phyloP scores from a whole-genome alignment of 2,329 filamentous ascomycete genomes.

The Pseudogymnoascus sp. region DNA sequence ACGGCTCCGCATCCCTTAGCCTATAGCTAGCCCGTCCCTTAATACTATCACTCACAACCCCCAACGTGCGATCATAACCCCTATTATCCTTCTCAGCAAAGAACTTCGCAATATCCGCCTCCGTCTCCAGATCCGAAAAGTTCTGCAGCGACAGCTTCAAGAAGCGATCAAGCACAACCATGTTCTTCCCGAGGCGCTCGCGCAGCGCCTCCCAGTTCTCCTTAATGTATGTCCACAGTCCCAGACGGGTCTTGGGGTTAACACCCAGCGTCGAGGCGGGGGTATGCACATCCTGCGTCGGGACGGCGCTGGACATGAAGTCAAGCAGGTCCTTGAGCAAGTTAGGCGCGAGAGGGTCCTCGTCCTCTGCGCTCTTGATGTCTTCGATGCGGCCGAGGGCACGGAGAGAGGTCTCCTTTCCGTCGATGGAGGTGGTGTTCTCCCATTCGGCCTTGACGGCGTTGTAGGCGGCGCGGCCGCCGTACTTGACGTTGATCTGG shows the following conservation, averaged over 20 bases:
- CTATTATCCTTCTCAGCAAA: conserved; percentile 80
- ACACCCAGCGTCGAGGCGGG: conserved; percentile 63
- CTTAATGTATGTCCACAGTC: conserved; percentile 81
- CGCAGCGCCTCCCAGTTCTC: conserved; percentile 70
- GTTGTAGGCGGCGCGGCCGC: conserved; percentile 60
- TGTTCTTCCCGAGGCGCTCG: conserved; percentile 66
- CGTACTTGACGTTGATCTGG: conserved; percentile 62
- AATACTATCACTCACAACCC: conserved; percentile 79
- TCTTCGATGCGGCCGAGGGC: conserved; percentile 69
- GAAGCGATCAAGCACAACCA: conserved; percentile 84
- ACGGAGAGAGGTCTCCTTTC: conserved; percentile 75
- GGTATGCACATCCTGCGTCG: conserved; percentile 79
- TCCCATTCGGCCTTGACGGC: conserved; percentile 79
- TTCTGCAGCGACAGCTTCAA: conserved; percentile 68
- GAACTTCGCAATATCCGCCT: conserved; percentile 73
- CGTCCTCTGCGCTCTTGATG: conserved; percentile 1
- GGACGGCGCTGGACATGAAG: conserved; percentile 77
- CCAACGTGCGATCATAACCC: conserved; percentile 77
- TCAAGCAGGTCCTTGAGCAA: conserved; percentile 61
- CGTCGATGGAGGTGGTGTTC: conserved; percentile 76
- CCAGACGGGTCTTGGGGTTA: conserved; percentile 64
- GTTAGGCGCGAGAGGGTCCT: conserved; percentile 32
- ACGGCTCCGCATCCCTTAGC: conserved; percentile 60
- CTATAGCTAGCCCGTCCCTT: conserved; percentile 76
- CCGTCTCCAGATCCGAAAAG: conserved; percentile 62